Conservation (phyloP, 768 basidiomycete genomes). For the Suillus placidus region DNA sequence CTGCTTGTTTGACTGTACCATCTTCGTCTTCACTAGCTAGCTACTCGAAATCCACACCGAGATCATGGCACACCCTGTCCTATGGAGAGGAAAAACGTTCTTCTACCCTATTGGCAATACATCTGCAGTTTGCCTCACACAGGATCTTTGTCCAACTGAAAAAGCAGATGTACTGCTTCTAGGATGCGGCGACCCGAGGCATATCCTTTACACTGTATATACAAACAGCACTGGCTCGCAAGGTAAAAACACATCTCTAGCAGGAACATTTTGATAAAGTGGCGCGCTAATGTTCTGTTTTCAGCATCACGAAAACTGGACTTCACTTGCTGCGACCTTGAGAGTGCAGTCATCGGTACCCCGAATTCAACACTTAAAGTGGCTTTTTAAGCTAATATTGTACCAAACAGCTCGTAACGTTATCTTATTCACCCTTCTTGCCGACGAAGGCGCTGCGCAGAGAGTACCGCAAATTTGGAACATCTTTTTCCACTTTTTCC, state of each 20-base stretch:
- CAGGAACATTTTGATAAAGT: background rate
- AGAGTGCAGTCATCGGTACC: slow-evolving; percentile 32
- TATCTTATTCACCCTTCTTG: slow-evolving; percentile 30
- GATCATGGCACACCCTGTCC: slow-evolving; percentile 46
- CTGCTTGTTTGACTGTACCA: background rate
- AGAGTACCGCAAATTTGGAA: slow-evolving; percentile 29
- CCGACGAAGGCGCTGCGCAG: slow-evolving; percentile 23
- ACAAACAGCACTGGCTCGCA: slow-evolving; percentile 2
- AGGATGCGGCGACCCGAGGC: slow-evolving; percentile 60
- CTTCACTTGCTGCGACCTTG: slow-evolving; percentile 34
- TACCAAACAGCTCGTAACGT: slow-evolving; percentile 29
- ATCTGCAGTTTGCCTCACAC: slow-evolving; percentile 50
- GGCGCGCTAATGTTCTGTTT: background rate
- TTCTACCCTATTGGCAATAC: slow-evolving; percentile 68
- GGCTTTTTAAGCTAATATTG: background rate
- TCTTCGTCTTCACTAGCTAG: background rate
- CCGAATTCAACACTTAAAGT: background rate
- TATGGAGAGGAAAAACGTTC: slow-evolving; percentile 45
- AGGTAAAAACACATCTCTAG: too few species aligned
- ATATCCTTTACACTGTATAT: slow-evolving; percentile 52
- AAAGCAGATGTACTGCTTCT: slow-evolving; percentile 50
- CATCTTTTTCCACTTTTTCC: slow-evolving; percentile 31
- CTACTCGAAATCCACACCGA: background rate
- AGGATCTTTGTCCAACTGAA: slow-evolving; percentile 49
- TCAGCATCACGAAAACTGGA: slow-evolving; percentile 29